Base-by-base conservation (phyloP, 2,329 filamentous ascomycete species). In the Ophioceras dolichostomum region DNA sequence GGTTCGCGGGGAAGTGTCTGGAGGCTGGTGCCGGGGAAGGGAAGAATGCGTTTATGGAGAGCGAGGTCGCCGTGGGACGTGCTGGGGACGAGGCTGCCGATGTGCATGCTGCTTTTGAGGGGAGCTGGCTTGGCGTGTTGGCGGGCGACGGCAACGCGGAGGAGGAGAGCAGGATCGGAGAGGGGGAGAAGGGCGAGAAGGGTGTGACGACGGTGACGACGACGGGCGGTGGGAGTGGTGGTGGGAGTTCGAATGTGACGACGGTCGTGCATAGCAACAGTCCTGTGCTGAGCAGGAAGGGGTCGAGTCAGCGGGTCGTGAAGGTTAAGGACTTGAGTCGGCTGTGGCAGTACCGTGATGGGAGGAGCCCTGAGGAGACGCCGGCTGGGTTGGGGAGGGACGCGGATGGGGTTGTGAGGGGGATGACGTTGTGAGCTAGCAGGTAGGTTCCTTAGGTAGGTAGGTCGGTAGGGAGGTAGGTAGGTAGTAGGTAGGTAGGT, bases 271-370 rank as follows among this genome's bases (percentile, higher is more conserved):
- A 24, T 5, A 37, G 30, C 18, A 20, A 27, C 31, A 36, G 40
- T 24, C 20, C 47, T 43, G 43, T 28, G 5, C 4, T 34, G 20
- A 27, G 29, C 21, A 47, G 47, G 45, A 49, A 45, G 40, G 41
- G 30, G 36, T 41, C 47, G 7, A 37, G 32, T 52, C 20, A 17
- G 41, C 50, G 40, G 4, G 55, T 49, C 21, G 60, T 73, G 30
- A 69, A 60, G 48, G 73, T 79, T 5, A 76, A 68, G 53, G 68
- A 79, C 37, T 55, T 79, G 32, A 76, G 73, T 47, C 63, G 76
- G 32, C 52, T 80, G 20, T 79, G 76, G 75, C 59, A 66, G 43
- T 79, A 79, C 48, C 60, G 73, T 36, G 78, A 79, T 47, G 76
- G 76, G 2, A 58, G 52, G 40, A 69, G 63, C 29, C 74, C 75